Conservation (phyloP, 192 early-diverging fungal species). For the Linnemannia elongata region DNA sequence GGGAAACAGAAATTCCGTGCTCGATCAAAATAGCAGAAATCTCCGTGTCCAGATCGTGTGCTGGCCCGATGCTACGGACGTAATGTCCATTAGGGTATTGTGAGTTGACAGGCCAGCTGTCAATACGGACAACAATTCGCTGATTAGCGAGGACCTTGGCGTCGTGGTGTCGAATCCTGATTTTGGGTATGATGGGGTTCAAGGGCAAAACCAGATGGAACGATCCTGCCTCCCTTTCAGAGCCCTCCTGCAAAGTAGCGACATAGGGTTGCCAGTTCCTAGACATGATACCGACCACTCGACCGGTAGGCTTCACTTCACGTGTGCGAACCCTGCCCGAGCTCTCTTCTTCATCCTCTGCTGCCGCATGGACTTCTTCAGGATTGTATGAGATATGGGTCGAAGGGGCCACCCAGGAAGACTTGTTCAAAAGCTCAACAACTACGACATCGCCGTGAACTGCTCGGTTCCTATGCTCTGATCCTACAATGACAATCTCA, state of each 20-base stretch:
- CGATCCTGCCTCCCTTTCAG: constrained; percentile 61
- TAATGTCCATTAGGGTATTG: constrained; percentile 86
- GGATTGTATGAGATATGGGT: constrained; percentile 60
- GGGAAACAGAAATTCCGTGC: constrained; percentile 81
- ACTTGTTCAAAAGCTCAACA: constrained; percentile 68
- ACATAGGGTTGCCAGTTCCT: constrained; percentile 85
- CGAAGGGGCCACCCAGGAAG: constrained; percentile 59
- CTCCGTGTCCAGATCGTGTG: constrained; percentile 78
- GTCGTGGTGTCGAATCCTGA: constrained; percentile 79
- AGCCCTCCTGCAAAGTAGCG: constrained; percentile 78
- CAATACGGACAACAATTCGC: constrained; percentile 81
- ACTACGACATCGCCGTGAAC: constrained; percentile 78
- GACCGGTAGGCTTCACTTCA: constrained; percentile 60
- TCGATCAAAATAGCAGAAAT: constrained; percentile 84
- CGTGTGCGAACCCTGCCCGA: constrained; percentile 18
- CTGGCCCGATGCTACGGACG: constrained; percentile 74
- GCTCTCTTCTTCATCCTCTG: constrained; percentile 31
- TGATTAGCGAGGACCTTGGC: constrained; percentile 65
- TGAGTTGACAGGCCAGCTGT: constrained; percentile 76
- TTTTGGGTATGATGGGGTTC: constrained; percentile 77
- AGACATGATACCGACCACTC: constrained; percentile 73
- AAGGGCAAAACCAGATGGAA: constrained; percentile 78
- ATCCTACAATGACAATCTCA: constrained; percentile 74
- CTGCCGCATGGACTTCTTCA: constrained; percentile 44
- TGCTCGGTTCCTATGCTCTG: constrained; percentile 65